Conservation (phyloP, 108 stramenopile genomes). For the Cyclostephanos tholiformis region DNA sequence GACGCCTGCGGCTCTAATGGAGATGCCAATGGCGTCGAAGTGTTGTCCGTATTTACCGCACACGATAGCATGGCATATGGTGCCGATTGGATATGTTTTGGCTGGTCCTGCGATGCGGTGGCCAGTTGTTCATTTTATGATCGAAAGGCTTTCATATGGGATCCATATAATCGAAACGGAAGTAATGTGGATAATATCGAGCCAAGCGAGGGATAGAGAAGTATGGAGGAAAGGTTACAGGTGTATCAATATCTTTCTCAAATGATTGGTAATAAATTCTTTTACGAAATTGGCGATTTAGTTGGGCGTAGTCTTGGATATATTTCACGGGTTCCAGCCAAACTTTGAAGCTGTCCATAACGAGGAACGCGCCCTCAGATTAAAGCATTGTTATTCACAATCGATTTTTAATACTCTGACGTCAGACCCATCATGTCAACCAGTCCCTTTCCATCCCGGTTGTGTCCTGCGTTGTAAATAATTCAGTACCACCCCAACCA, state of each 20-base stretch:
- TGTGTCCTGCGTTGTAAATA: background rate
- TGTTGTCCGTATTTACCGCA: constrained; percentile 56
- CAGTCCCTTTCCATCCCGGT: no score
- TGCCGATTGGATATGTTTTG: constrained; percentile 75
- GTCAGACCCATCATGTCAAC: no score
- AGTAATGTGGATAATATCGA: background rate
- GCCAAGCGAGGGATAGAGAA: background rate
- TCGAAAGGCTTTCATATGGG: constrained; percentile 64
- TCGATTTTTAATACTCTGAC: no score
- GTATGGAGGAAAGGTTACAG: background rate
- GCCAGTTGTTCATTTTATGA: constrained; percentile 90
- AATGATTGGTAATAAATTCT: no score
- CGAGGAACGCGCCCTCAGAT: no score
- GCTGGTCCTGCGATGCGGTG: constrained; percentile 47
- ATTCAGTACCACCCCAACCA: background rate
- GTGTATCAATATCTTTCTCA: no score
- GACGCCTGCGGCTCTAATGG: background rate
- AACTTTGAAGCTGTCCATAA: no score
- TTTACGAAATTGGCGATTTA: no score
- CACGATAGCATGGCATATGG: constrained; percentile 91
- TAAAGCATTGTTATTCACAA: no score
- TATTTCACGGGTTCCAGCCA: no score
- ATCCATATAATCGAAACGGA: constrained; percentile 23
- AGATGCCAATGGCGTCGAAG: constrained; percentile 18
- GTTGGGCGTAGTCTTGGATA: no score